Evolutionary conservation across 805 yeast genomes (phyloP).

Genomic region (Cyberlindnera galapagoensis): DNA sequence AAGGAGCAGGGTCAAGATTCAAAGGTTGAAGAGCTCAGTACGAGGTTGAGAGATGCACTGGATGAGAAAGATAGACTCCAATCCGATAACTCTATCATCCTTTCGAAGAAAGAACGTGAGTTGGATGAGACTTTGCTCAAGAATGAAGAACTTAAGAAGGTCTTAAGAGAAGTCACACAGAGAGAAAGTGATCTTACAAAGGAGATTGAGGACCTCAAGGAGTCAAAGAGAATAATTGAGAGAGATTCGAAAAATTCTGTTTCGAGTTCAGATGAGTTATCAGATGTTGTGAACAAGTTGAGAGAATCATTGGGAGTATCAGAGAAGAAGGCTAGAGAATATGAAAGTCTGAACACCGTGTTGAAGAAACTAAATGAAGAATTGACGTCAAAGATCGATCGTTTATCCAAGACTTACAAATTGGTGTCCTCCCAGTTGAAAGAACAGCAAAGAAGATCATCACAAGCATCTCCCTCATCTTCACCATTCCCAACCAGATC

Average conservation of each 20-base stretch:
- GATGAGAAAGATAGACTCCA: constrained; percentile 64
- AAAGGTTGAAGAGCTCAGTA: constrained; percentile 48
- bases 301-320: constrained; percentile 47
- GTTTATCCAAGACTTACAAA: constrained; percentile 66
- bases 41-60: constrained; percentile 39
- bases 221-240: constrained; percentile 25
- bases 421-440: constrained; percentile 44
- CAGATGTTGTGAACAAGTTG: constrained; percentile 33
- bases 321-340: constrained; percentile 46
- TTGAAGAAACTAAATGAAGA: constrained; percentile 62
- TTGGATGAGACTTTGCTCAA: constrained; percentile 52
- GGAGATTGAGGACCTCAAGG: constrained; percentile 26
- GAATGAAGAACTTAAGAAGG: constrained; percentile 33
- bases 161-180: constrained; percentile 28
- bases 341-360: constrained; percentile 45
- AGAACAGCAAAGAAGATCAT: constrained; percentile 21
- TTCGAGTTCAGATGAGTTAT: constrained; percentile 27
- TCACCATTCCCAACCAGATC: constrained; percentile 30
- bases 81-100: constrained; percentile 38
- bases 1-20: constrained; percentile 51
- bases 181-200: constrained; percentile 28
- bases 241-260: constrained; percentile 21
- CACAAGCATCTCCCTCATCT: constrained; percentile 10
- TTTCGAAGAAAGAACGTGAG: constrained; percentile 58
- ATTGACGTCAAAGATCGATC: constrained; percentile 55